Evolutionary conservation across 805 yeast species (phyloP).

Genomic region (Yarrowia sp.): DNA sequence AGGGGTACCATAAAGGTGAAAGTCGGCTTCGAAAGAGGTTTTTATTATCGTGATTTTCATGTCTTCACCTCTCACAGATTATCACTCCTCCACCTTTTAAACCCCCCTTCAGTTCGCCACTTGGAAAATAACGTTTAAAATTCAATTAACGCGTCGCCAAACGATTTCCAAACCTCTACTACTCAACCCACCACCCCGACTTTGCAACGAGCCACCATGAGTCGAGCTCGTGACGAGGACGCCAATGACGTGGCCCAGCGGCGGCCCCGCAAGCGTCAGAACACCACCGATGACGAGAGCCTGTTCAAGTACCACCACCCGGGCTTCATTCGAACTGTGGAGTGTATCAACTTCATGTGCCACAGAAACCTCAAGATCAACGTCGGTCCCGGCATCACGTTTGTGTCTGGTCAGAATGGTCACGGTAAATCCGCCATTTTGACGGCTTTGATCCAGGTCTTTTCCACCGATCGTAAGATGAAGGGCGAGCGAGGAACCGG

Average conservation of each 20-base stretch:
- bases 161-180: too few species aligned
- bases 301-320: conserved; percentile 23
- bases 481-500: conserved; percentile 69
- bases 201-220: not conserved
- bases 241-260: not conserved
- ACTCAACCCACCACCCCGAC: not conserved
- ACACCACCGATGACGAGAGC: not conserved
- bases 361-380: conserved; percentile 63
- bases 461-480: conserved; percentile 86
- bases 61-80: too few species aligned
- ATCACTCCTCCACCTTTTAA: too few species aligned
- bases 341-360: conserved; percentile 44
- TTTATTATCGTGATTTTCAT: too few species aligned
- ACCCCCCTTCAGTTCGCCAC: too few species aligned
- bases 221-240: conserved; percentile 18
- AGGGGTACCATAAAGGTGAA: too few species aligned
- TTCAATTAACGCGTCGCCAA: conserved; percentile 17
- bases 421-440: conserved; percentile 89
- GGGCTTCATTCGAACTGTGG: conserved; percentile 29
- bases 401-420: conserved; percentile 89
- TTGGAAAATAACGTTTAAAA: too few species aligned
- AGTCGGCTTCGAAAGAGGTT: too few species aligned
- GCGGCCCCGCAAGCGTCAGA: conserved; percentile 20
- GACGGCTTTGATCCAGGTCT: conserved; percentile 79
- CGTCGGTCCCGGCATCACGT: conserved; percentile 81